phyloP scores from a whole-genome alignment of 257 asterid genomes.

The Solanum microdontum region DNA sequence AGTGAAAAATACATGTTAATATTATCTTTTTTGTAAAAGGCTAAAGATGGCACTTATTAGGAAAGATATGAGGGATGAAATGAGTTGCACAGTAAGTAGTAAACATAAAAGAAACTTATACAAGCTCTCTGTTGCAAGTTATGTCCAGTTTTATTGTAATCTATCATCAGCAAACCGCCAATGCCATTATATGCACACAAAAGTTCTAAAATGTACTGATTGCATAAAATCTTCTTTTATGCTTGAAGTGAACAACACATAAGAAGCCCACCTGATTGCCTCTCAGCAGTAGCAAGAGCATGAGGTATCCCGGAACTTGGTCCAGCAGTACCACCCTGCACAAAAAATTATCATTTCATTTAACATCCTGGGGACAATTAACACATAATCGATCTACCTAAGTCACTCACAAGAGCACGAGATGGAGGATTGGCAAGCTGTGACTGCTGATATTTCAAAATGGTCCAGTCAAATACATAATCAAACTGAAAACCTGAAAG shows the following conservation, averaged over 20 bases:
- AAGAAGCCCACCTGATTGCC: slow-evolving; percentile 50
- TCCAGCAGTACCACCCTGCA: slow-evolving; percentile 51
- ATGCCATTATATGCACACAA: neutral
- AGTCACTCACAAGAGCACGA: slow-evolving; percentile 58
- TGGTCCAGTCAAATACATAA: slow-evolving; percentile 82
- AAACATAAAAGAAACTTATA: neutral
- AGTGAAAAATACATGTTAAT: neutral
- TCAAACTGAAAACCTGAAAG: slow-evolving; percentile 72
- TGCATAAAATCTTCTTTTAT: neutral
- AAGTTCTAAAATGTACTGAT: neutral
- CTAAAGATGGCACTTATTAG: neutral
- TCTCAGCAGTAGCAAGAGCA: slow-evolving; percentile 32
- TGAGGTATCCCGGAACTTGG: slow-evolving; percentile 64
- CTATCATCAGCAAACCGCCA: neutral
- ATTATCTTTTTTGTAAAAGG: neutral
- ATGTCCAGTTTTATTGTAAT: neutral
- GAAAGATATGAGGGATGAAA: neutral
- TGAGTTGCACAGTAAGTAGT: neutral
- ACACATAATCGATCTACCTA: neutral
- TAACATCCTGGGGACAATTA: neutral
- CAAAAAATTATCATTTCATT: neutral
- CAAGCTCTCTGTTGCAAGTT: neutral
- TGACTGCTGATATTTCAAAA: slow-evolving; percentile 72
- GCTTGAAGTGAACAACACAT: neutral
- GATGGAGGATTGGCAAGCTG: slow-evolving; percentile 71